These are phyloP conservation scores for Aspergillus egyptiacus DNA, from an alignment of 495 filamentous ascomycete species.

Conservation along the genomic window DNA sequence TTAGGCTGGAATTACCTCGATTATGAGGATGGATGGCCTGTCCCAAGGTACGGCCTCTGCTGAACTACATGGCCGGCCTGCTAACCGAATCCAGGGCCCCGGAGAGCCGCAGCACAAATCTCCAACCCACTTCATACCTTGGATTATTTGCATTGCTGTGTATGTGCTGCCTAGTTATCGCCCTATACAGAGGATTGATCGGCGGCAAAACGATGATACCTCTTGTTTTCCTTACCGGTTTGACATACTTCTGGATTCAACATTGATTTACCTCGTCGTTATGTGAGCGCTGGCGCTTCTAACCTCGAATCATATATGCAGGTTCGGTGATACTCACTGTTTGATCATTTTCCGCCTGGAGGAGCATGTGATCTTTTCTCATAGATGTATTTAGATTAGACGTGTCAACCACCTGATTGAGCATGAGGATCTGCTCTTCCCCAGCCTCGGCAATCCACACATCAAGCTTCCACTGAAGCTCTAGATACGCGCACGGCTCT, in stretches of 20 bases:
- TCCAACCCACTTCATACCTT: conserved; percentile 2
- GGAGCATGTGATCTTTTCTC: background rate
- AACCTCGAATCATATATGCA: background rate
- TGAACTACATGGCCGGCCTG: too few relatives aligned
- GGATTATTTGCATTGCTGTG: conserved; percentile 10
- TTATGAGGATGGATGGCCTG: conserved; percentile 42
- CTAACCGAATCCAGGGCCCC: conserved; percentile 1
- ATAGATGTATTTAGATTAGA: too few relatives aligned
- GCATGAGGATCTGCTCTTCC: too few relatives aligned
- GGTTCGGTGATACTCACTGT: background rate
- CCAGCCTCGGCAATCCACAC: too few relatives aligned
- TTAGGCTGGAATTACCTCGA: conserved; percentile 42
- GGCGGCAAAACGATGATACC: conserved; percentile 5
- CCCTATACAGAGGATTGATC: background rate
- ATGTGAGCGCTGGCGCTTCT: conserved; percentile 6
- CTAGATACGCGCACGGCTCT: too few relatives aligned
- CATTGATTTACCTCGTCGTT: conserved; percentile 2
- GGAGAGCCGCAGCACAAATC: conserved; percentile 2
- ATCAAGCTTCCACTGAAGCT: too few relatives aligned
- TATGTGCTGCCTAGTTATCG: conserved; percentile 17
- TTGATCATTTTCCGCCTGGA: background rate
- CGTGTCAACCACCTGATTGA: too few relatives aligned
- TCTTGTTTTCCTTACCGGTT: background rate
- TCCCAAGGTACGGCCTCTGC: conserved; percentile 18
- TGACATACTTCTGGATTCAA: background rate